A percentile compares a stretch with the other conserved stretches of the same genome.
phyloP scores from a whole-genome alignment of 441 rosid genomes.

The Erodium chrysanthum region DNA sequence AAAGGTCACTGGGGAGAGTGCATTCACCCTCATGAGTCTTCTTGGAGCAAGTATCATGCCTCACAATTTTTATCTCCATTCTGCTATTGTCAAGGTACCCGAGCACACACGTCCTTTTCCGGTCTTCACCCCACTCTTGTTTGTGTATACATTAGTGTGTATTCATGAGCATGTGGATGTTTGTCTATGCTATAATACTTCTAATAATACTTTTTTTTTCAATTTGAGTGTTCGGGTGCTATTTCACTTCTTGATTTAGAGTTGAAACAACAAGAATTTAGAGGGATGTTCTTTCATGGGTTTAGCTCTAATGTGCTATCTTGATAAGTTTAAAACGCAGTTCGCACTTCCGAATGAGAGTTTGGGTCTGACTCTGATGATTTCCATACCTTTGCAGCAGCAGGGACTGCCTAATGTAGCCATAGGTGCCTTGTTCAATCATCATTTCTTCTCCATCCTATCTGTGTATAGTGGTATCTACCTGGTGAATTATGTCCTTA shows the following conservation, averaged over 20 bases:
- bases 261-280: background rate
- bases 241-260: background rate
- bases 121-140: too few relatives aligned
- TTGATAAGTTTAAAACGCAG: too few relatives aligned
- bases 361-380: too few relatives aligned
- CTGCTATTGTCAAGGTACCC: slow-evolving; percentile 69
- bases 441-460: slow-evolving; percentile 62
- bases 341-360: too few relatives aligned
- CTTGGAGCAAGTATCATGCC: slow-evolving; percentile 97
- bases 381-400: slow-evolving; percentile 37
- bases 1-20: slow-evolving; percentile 63
- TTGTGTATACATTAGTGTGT: too few relatives aligned
- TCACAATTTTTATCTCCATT: slow-evolving; percentile 93
- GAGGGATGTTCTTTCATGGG: background rate
- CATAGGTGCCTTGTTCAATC: slow-evolving; percentile 48
- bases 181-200: too few relatives aligned
- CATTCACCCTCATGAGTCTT: slow-evolving; percentile 82
- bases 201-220: background rate
- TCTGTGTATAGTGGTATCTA: slow-evolving; percentile 62
- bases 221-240: background rate
- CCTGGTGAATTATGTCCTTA: slow-evolving; percentile 63
- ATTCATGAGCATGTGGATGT: background rate
- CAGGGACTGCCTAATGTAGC: slow-evolving; percentile 39
- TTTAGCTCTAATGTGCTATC: too few relatives aligned
- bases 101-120: too few relatives aligned